Conservation (phyloP, 441 rosid species). For the Flueggea neowawraea region DNA sequence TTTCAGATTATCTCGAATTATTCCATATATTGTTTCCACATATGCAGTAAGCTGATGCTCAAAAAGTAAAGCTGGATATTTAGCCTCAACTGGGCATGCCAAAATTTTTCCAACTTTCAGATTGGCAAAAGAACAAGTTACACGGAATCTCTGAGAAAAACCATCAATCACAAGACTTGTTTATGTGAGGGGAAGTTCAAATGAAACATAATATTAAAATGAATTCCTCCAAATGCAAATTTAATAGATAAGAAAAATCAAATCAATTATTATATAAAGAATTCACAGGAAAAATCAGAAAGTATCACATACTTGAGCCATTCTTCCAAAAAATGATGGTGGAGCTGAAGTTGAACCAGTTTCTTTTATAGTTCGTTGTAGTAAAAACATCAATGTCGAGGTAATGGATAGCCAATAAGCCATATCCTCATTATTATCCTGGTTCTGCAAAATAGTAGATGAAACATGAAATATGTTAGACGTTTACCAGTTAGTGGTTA, state of each 20-base stretch:
- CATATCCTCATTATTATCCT: conserved; percentile 67
- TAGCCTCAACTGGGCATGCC: conserved; percentile 73
- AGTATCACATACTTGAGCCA: conserved; percentile 61
- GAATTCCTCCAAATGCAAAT: too few relatives aligned
- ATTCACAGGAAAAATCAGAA: conserved; percentile 13
- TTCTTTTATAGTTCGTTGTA: conserved; percentile 74
- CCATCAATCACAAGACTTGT: conserved; percentile 5
- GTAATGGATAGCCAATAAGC: conserved; percentile 90
- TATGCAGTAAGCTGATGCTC: conserved; percentile 94
- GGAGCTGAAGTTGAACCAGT: conserved; percentile 44
- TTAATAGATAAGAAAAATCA: too few relatives aligned
- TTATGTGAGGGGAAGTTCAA: too few relatives aligned
- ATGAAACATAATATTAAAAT: too few relatives aligned
- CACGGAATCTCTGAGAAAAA: conserved; percentile 71
- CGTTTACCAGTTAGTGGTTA: too few relatives aligned
- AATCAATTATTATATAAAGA: neutral
- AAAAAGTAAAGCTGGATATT: conserved; percentile 90
- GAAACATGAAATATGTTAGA: conserved; percentile 16
- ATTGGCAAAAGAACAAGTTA: conserved; percentile 63
- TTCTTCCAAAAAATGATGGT: conserved; percentile 79
- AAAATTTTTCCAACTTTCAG: conserved; percentile 53
- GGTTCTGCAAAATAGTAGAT: conserved; percentile 44
- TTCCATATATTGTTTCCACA: conserved; percentile 84
- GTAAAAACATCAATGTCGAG: conserved; percentile 67
- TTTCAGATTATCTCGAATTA: conserved; percentile 81